A percentile compares a stretch with the other conserved stretches of the same genome.
Evolutionary conservation across 2,329 filamentous ascomycete genomes (phyloP).

Genomic region (Hypoxylon sp.): DNA sequence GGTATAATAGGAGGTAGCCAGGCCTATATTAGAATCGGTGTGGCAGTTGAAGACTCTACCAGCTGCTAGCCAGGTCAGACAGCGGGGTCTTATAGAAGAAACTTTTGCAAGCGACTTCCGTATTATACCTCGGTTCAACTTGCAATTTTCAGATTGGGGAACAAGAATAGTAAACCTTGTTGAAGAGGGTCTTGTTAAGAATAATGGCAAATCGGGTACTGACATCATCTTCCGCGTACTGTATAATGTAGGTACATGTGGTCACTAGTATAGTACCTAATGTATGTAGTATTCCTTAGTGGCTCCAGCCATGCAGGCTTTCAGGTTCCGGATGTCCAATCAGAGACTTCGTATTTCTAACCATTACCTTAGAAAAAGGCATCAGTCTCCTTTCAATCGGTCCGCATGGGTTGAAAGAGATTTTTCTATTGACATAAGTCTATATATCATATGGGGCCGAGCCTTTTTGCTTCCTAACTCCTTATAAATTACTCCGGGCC

Average conservation of each 20-base stretch:
- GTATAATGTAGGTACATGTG: slow-evolving; percentile 12
- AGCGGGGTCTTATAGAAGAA: no score
- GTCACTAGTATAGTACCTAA: no score
- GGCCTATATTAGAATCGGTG: no score
- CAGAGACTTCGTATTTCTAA: slow-evolving; percentile 35
- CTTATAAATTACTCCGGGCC: not conserved
- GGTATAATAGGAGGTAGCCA: no score
- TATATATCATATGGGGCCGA: not conserved
- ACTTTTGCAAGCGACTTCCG: no score
- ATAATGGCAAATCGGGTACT: slow-evolving; percentile 22
- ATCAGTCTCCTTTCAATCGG: slow-evolving; percentile 8
- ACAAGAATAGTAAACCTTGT: not conserved
- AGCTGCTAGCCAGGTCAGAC: no score
- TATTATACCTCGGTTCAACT: not conserved
- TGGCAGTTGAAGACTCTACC: no score
- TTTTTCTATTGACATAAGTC: slow-evolving; percentile 11
- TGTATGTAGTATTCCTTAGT: slow-evolving; percentile 32
- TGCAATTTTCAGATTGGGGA: not conserved
- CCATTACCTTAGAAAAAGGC: not conserved
- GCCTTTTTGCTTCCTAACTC: not conserved
- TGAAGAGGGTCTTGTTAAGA: not conserved
- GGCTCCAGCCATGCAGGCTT: slow-evolving; percentile 33
- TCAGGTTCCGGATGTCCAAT: slow-evolving; percentile 29
- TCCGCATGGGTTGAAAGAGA: slow-evolving; percentile 19
- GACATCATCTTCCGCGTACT: slow-evolving; percentile 35